These are phyloP conservation scores for Sporobolus alterniflorus DNA, from an alignment of 202 grass and related monocot species.

Conservation along the genomic window DNA sequence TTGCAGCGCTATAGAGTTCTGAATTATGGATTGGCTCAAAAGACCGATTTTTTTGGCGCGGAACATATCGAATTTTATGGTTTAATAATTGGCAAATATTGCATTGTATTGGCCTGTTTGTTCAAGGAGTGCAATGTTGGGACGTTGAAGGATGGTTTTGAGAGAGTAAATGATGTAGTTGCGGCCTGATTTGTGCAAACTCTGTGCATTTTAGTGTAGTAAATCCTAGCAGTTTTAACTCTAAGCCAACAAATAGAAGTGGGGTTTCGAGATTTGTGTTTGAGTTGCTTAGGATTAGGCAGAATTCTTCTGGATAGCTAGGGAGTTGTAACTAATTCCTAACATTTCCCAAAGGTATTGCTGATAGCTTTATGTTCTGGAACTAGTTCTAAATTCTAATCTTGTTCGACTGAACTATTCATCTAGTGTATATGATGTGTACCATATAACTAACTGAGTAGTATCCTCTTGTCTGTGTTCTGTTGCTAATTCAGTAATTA, in stretches of 20 bases:
- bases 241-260: neutral
- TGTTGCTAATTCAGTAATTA: neutral
- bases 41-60: neutral
- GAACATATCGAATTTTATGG: neutral
- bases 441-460: neutral
- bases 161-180: neutral
- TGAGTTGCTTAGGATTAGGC: neutral
- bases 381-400: neutral
- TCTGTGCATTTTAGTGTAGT: neutral
- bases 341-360: neutral
- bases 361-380: neutral
- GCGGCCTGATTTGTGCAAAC: neutral
- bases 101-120: neutral
- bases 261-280: neutral
- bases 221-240: neutral
- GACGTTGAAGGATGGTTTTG: neutral
- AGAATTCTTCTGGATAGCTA: neutral
- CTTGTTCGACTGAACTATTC: neutral
- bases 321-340: neutral
- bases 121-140: neutral
- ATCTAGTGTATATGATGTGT: neutral
- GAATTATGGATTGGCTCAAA: neutral
- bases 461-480: no score
- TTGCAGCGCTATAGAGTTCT: neutral
- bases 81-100: neutral